Evolutionary conservation across 2,329 filamentous ascomycete genomes (phyloP), one percentile per base, ranked within the genome.

Genomic region (Colletotrichum cuscutae): DNA sequence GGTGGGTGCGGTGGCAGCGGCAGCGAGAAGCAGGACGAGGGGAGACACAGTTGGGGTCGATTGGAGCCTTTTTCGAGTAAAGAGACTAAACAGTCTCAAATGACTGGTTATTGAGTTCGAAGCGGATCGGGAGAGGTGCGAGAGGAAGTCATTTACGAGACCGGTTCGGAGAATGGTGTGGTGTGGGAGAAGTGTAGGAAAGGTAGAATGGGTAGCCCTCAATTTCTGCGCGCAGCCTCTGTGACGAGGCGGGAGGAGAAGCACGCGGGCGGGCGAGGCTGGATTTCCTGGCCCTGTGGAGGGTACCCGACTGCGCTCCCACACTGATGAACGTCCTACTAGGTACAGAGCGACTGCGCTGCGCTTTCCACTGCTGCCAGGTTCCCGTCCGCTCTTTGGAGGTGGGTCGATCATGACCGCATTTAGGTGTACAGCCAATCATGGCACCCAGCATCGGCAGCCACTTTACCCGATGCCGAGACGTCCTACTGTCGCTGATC

Each of bases 231-330:
- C 73, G 62, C 54, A 71, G 62, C 61, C 65, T 59, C 57, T 74
- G 65, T 69, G 74, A 74, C 68, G 68, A 74, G 74, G 68, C 65
- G 68, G 74, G 72, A 74, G 65, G 72, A 74, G 71, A 71, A 66
- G 24, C 65, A 71, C 65, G 66, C 73, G 57, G 66, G 71, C 73
- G 62, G 42, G 71, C 71, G 65, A 74, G 73, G 73, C 73, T 74
- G 73, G 60, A 62, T 62, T 26, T 68, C 65, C 28, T 37, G 62
- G 60, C 37, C 30, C 32, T 35, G 32, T 35, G 32, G 32, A 35
- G 32, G 32, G 32, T 35, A 35, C 32, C 32, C 11, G 11, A 35
- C 9, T 35, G 32, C 32, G 32, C 32, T 35, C 32, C 32, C 32
- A 35, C 32, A 35, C 32, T 35, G 32, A 35, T 12, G 32, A 35